phyloP scores from a whole-genome alignment of 2,329 filamentous ascomycete genomes.

The Blastomyces silverae region DNA sequence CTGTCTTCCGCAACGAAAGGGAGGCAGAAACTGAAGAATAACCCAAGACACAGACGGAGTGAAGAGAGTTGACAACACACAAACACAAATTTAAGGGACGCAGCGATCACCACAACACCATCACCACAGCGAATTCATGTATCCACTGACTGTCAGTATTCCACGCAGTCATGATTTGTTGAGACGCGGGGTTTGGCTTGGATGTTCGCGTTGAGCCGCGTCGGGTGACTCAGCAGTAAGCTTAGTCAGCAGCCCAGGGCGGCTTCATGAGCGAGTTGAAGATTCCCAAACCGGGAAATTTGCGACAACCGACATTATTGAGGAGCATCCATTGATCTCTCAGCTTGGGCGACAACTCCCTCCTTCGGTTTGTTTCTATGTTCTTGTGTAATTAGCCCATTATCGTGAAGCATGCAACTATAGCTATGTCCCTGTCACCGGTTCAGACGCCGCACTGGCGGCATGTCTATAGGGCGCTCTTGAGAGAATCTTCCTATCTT shows the following conservation, averaged over 20 bases:
- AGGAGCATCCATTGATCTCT: neutral
- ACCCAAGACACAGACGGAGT: slow-evolving; percentile 19
- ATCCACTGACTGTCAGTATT: neutral
- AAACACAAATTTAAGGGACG: neutral
- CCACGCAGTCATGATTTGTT: neutral
- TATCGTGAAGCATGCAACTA: neutral
- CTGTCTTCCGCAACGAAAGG: neutral
- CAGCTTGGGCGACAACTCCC: neutral
- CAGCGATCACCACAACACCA: slow-evolving; percentile 3
- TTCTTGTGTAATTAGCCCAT: neutral
- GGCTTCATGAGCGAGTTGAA: too few species aligned
- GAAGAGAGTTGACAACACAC: neutral
- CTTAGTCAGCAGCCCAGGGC: slow-evolving; percentile 13
- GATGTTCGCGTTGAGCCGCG: slow-evolving; percentile 27
- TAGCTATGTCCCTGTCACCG: slow-evolving; percentile 5
- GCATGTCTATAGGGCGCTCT: slow-evolving; percentile 50
- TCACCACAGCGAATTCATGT: neutral
- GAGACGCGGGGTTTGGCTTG: slow-evolving; percentile 26
- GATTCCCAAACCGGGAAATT: neutral
- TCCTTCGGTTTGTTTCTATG: neutral
- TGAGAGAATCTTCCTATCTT: slow-evolving; percentile 55
- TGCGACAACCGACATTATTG: neutral
- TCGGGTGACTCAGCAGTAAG: slow-evolving; percentile 10
- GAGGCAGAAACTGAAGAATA: slow-evolving; percentile 1
- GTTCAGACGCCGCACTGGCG: slow-evolving; percentile 28